Evolutionary conservation across 164 flowering plant species (phyloP).

Genomic region (Cinnamomum chago): DNA sequence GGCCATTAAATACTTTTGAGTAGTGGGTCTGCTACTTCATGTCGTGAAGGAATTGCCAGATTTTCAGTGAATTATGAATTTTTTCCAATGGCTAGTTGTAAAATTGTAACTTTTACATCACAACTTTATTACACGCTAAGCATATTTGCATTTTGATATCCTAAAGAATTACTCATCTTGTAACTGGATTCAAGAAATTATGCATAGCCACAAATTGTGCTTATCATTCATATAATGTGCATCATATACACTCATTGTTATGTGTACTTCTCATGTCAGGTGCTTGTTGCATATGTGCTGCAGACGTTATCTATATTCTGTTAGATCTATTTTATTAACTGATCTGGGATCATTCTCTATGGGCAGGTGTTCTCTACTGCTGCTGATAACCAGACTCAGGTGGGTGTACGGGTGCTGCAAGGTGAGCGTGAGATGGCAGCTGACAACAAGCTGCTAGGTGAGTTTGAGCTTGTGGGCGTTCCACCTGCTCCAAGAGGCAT

Average conservation of each 20-base stretch:
- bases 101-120: too few species aligned
- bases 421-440: slow-evolving; percentile 60
- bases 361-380: slow-evolving; percentile 55
- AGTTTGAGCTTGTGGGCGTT: slow-evolving; percentile 50
- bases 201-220: background rate
- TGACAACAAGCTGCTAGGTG: slow-evolving; percentile 49
- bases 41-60: too few species aligned
- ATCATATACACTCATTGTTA: background rate
- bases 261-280: background rate
- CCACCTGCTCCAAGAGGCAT: slow-evolving; percentile 59
- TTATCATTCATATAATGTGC: background rate
- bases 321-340: background rate
- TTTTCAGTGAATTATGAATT: too few species aligned
- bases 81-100: too few species aligned
- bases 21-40: too few species aligned
- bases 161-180: background rate
- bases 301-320: background rate
- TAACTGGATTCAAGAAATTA: background rate
- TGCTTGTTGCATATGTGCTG: background rate
- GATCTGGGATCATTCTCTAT: background rate
- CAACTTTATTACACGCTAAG: too few species aligned
- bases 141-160: too few species aligned
- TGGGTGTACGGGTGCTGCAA: slow-evolving; percentile 49
- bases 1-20: too few species aligned
- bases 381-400: slow-evolving; percentile 60